Evolutionary conservation across 768 basidiomycete species (phyloP), one percentile per base, ranked within the genome.

Genomic region (Amanita molliuscula): DNA sequence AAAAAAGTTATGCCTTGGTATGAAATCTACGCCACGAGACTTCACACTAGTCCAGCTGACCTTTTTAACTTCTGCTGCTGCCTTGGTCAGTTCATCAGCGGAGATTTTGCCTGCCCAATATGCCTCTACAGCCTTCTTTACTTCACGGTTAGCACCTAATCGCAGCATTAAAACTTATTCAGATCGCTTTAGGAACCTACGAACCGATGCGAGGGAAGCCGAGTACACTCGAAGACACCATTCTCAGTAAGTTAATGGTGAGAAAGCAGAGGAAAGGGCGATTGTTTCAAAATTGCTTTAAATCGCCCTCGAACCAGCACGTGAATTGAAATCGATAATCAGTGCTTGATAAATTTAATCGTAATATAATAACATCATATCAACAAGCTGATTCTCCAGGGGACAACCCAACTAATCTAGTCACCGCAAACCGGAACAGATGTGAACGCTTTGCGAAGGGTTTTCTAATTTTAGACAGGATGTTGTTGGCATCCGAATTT

Each of bases 71-170:
- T 89, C 83, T 58, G 89, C 85, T 59, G 92, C 88, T 56, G 75
- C 81, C 68, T 88, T 88, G 63, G 82, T 82, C 57, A 99, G 85
- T 52, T 92, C 88, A 58, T 88, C 88, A 31, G 81, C 90, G 53
- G 84, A 77, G 65, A 82, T 74, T 68, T 95, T 97, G 67, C 88
- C 87, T 28, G 78, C 90, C 96, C 96, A 99, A 76, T 98, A 97
- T 50, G 91, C 86, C 71, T 98, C 95, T 62, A 96, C 89, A 57
- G 93, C 92, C 76, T 97, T 95, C 74, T 96, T 96, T 55, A 94
- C 80, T 72, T 95, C 91, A 71, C 89, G 89, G 73, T 92, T 85
- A 52, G 84, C 84, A 73, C 91, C 91, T 93, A 56, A 45, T 44
- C 15, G 48, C 46, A 44, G 49, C 7, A 13, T 5, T 15, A 48